Percentiles rank a stretch among this genome's conserved stretches.
Conservation (phyloP, 2,329 filamentous ascomycete genomes). For the Rugonectria rugulosa region DNA sequence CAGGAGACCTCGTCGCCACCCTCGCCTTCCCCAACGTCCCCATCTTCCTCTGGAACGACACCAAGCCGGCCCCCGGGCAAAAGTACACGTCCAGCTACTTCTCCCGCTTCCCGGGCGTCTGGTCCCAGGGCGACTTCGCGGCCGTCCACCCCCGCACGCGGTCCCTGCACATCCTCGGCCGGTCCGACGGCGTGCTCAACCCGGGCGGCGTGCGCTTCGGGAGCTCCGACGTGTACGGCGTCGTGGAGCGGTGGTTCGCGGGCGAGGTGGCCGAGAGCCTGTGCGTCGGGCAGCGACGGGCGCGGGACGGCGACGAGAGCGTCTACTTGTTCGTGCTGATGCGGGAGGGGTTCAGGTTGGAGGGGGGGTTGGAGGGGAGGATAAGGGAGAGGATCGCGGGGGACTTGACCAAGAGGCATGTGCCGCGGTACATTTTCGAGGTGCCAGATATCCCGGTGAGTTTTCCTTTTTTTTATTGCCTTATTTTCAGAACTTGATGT, state of each 20-base stretch:
- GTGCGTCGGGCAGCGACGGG: slow-evolving; percentile 79
- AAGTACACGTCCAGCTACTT: slow-evolving; percentile 70
- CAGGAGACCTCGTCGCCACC: slow-evolving; percentile 79
- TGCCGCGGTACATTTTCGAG: slow-evolving; percentile 81
- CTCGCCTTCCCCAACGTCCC: slow-evolving; percentile 80
- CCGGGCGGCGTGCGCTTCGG: slow-evolving; percentile 82
- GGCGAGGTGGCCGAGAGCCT: slow-evolving; percentile 73
- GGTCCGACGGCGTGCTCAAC: slow-evolving; percentile 82
- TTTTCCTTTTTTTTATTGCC: slow-evolving; percentile 24
- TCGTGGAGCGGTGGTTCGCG: slow-evolving; percentile 72
- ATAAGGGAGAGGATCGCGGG: slow-evolving; percentile 71
- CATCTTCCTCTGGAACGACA: slow-evolving; percentile 69
- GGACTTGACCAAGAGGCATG: slow-evolving; percentile 75
- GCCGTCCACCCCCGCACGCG: slow-evolving; percentile 72
- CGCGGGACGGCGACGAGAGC: slow-evolving; percentile 60
- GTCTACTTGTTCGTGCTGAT: slow-evolving; percentile 65
- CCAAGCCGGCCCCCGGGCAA: slow-evolving; percentile 54
- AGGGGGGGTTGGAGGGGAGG: slow-evolving; percentile 58
- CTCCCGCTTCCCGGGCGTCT: slow-evolving; percentile 70
- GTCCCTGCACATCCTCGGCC: slow-evolving; percentile 70
- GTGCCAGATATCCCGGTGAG: slow-evolving; percentile 81
- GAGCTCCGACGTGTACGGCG: slow-evolving; percentile 79
- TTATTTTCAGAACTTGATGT: fast-evolving
- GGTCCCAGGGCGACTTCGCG: slow-evolving; percentile 86
- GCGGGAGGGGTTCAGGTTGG: slow-evolving; percentile 64